A percentile compares a stretch with the other conserved stretches of the same genome.
These are phyloP conservation scores for Leptoxyphium fumago DNA, from an alignment of 2,329 filamentous ascomycete species.

Conservation along the genomic window DNA sequence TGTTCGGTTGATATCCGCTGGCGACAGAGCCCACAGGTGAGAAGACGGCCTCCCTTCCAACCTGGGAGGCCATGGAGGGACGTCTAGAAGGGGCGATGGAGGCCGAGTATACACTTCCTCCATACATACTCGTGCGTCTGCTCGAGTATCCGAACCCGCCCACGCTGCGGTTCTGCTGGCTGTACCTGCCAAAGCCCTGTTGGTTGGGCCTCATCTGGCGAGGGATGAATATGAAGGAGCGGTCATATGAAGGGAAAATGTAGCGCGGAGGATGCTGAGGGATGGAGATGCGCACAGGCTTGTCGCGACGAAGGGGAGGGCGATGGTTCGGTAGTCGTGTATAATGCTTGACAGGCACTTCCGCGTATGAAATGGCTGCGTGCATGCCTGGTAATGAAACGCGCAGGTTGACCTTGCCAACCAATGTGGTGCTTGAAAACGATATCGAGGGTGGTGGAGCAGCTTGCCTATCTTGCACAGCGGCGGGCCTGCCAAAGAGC, in stretches of 20 bases:
- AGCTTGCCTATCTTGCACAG: not conserved
- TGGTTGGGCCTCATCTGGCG: slow-evolving; percentile 86
- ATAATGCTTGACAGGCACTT: slow-evolving; percentile 74
- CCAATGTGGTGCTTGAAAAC: slow-evolving; percentile 68
- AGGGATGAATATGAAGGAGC: slow-evolving; percentile 97
- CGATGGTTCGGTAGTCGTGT: slow-evolving; percentile 90
- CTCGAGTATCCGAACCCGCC: slow-evolving; percentile 53
- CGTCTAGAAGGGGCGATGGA: slow-evolving; percentile 79
- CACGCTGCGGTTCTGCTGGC: slow-evolving; percentile 55
- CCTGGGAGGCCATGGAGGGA: slow-evolving; percentile 59
- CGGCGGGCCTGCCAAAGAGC: slow-evolving; percentile 8
- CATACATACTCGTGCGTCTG: slow-evolving; percentile 68
- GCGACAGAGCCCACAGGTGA: slow-evolving; percentile 70
- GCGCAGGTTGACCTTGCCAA: slow-evolving; percentile 74
- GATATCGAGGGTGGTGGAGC: slow-evolving; percentile 13
- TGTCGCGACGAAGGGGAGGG: slow-evolving; percentile 84
- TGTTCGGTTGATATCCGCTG: slow-evolving; percentile 29
- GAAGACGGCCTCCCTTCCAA: slow-evolving; percentile 56
- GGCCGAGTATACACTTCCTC: slow-evolving; percentile 68
- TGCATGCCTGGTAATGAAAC: slow-evolving; percentile 67
- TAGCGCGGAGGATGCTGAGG: slow-evolving; percentile 68
- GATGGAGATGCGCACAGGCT: slow-evolving; percentile 85
- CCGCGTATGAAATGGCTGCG: slow-evolving; percentile 54
- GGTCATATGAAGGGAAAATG: slow-evolving; percentile 76
- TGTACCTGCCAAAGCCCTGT: slow-evolving; percentile 52